Percentiles rank a stretch among this genome's conserved stretches.
These are phyloP conservation scores for Trichoderma erinaceum DNA, from an alignment of 495 filamentous ascomycete genomes.

Conservation along the genomic window DNA sequence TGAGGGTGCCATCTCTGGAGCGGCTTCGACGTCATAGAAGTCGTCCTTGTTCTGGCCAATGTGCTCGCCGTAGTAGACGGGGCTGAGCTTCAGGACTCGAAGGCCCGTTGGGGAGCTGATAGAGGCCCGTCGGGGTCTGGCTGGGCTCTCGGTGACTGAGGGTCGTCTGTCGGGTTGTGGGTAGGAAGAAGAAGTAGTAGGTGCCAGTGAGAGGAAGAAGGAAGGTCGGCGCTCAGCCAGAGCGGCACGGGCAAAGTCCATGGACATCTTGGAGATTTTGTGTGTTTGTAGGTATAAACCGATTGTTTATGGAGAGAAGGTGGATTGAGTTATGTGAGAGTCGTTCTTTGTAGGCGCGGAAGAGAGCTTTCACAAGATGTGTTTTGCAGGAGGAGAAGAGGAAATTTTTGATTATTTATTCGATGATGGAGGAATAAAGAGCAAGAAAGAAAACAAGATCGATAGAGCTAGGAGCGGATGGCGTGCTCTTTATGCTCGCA, in stretches of 20 bases:
- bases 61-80: constrained; percentile 46
- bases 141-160: background rate
- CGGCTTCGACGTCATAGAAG: constrained; percentile 34
- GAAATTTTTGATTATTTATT: background rate
- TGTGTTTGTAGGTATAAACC: background rate
- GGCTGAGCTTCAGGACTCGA: constrained; percentile 45
- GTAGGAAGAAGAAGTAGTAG: constrained; percentile 39
- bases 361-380: background rate
- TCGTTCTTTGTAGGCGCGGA: background rate
- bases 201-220: constrained; percentile 41
- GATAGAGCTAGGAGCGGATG: background rate
- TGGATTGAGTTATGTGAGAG: background rate
- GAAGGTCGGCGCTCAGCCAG: constrained; percentile 27
- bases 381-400: background rate
- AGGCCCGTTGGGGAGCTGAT: constrained; percentile 31
- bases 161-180: constrained; percentile 23
- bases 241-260: constrained; percentile 11
- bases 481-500: constrained; percentile 13
- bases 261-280: background rate
- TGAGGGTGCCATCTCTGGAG: constrained; percentile 23
- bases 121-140: constrained; percentile 27
- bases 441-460: background rate
- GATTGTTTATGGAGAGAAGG: background rate
- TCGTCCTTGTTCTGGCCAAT: constrained; percentile 38
- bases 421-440: background rate